Evolutionary conservation across 2,329 filamentous ascomycete species (phyloP).

Genomic region (Sordariomycetes sp.): DNA sequence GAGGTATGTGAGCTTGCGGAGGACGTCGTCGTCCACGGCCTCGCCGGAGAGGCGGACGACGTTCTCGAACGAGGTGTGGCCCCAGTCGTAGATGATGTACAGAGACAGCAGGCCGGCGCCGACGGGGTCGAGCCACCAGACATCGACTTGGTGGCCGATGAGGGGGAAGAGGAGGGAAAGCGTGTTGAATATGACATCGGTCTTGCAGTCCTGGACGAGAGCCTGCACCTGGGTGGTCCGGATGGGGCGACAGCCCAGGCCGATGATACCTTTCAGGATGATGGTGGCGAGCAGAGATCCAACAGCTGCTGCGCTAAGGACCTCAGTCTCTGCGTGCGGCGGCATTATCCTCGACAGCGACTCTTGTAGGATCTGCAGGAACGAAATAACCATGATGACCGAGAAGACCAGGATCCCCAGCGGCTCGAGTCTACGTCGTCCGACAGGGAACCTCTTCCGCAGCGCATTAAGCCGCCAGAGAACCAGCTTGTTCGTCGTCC

Average conservation of each 20-base stretch:
- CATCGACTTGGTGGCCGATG: slow-evolving; percentile 43
- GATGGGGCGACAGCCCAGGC: slow-evolving; percentile 73
- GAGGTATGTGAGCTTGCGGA: slow-evolving; percentile 21
- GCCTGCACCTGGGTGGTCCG: slow-evolving; percentile 78
- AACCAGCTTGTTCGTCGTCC: slow-evolving; percentile 64
- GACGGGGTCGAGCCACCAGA: slow-evolving; percentile 59
- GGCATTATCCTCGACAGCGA: slow-evolving; percentile 52
- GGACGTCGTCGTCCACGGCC: slow-evolving; percentile 16
- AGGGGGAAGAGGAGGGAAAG: slow-evolving; percentile 83
- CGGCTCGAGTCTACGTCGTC: slow-evolving; percentile 60
- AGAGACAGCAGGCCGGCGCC: slow-evolving; percentile 55
- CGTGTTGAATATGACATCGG: slow-evolving; percentile 79
- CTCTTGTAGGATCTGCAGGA: slow-evolving; percentile 65
- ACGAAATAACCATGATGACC: slow-evolving; percentile 75
- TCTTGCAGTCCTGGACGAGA: slow-evolving; percentile 34
- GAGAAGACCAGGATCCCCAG: slow-evolving; percentile 71
- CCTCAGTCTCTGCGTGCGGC: slow-evolving; percentile 39
- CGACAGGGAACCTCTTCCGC: slow-evolving; percentile 64
- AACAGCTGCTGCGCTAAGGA: slow-evolving; percentile 17
- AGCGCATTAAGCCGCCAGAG: slow-evolving; percentile 35
- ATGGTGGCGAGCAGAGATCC: slow-evolving; percentile 61
- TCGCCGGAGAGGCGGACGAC: slow-evolving; percentile 20
- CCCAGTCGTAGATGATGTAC: slow-evolving; percentile 64
- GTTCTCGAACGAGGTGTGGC: slow-evolving; percentile 34
- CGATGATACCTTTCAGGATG: slow-evolving; percentile 70